Evolutionary conservation across 2,329 filamentous ascomycete species (phyloP).

Genomic region (Colletotrichum chlorophyti): DNA sequence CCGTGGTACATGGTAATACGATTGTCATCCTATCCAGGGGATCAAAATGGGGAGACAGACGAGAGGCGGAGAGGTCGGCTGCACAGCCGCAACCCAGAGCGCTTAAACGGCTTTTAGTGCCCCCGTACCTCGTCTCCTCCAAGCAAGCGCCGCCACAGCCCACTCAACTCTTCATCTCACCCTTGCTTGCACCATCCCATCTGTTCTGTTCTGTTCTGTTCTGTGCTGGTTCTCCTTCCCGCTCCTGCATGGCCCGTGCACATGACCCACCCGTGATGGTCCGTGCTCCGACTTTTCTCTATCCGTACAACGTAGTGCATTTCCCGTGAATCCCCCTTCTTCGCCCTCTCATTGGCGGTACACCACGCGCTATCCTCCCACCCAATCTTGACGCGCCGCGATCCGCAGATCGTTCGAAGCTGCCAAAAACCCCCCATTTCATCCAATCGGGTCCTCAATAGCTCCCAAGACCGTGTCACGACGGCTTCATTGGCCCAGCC

Average conservation of each 20-base stretch:
- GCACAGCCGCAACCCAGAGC: constrained; percentile 27
- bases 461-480: constrained; percentile 4
- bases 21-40: background rate
- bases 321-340: background rate
- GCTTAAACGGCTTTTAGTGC: background rate
- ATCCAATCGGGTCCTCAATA: constrained; percentile 20
- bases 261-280: background rate
- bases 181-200: background rate
- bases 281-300: background rate
- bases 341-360: constrained; percentile 7
- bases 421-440: background rate
- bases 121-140: too few relatives aligned
- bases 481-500: constrained; percentile 26
- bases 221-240: background rate
- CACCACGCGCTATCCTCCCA: constrained; percentile 2
- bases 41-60: background rate
- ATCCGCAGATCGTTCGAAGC: background rate
- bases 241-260: constrained; percentile 1
- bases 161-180: constrained; percentile 6
- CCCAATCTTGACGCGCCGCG: constrained; percentile 31
- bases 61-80: background rate
- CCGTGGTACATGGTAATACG: background rate
- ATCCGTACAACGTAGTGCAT: background rate
- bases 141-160: constrained; percentile 13
- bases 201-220: background rate